Base-by-base conservation (phyloP, 768 basidiomycete species). In the Asterophora lycoperdoides region DNA sequence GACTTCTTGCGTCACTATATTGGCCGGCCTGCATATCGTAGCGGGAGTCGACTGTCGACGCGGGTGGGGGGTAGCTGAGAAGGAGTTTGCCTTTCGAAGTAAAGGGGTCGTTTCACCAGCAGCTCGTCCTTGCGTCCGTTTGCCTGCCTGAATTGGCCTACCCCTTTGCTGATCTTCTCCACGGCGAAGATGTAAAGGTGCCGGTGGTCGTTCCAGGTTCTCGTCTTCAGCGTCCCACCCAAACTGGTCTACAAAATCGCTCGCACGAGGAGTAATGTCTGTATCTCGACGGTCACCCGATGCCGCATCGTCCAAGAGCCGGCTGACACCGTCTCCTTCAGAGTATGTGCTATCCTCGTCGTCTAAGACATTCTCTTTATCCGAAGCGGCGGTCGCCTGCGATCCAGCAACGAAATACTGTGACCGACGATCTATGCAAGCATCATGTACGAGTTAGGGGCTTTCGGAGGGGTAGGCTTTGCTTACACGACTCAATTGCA, bases 351-450 rank as follows among this genome's bases (percentile, higher is more conserved):
- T 62, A 29, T 72, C 69, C 30, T 70, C 68, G 29, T 75, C 71
- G 26, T 68, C 68, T 15, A 66, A 61, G 45, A 69, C 69, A 14
- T 64, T 67, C 6, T 66, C 59, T 9, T 50, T 19, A 48, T 79
- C 75, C 5, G 73, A 68, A 3, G 77, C 67, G 9, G 75, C 69
- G n/a, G 75, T 75, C 19, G 83, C 74, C 28, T 75, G 73, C 7
- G 81, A 80, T 43, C 78, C 79, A 17, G 80, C 80, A 34, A 79
- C 71, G 9, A 86, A 74, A 58, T 78, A 84, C 59, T 87, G 85
- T 7, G 84, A 71, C 26, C 86, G 78, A 46, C 79, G 80, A 61
- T 88, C 86, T 89, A 54, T 15, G 51, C 48, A 46, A 44, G n/a
- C 20, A 18, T 15, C 10, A 35, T 2, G 23, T 36, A 8, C 2